phyloP scores from a whole-genome alignment of 2,329 filamentous ascomycete genomes.

The Neofusicoccum kwambonambiense region DNA sequence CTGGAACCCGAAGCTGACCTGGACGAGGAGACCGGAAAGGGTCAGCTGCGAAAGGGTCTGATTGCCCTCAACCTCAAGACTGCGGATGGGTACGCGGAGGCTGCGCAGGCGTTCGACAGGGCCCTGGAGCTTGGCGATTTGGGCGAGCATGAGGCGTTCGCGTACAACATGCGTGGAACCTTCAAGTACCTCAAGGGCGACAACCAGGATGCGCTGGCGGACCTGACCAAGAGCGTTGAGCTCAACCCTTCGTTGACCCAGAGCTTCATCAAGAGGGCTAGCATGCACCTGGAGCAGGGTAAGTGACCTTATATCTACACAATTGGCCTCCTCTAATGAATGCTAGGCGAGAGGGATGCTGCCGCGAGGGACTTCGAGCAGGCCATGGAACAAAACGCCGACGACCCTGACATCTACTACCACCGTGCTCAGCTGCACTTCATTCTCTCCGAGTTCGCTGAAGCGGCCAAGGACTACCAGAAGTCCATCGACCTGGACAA shows the following conservation, averaged over 20 bases:
- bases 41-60: conserved; percentile 80
- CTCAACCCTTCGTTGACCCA: conserved; percentile 85
- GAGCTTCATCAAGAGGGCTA: conserved; percentile 97
- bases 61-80: conserved; percentile 81
- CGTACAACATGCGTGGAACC: conserved; percentile 94
- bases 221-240: conserved; percentile 91
- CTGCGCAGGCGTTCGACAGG: conserved; percentile 80
- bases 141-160: conserved; percentile 80
- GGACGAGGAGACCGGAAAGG: conserved; percentile 74
- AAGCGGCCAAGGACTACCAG: conserved; percentile 97
- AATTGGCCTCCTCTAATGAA: background rate
- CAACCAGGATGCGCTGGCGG: conserved; percentile 75
- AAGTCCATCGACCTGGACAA: conserved; percentile 97
- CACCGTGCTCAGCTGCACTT: conserved; percentile 98
- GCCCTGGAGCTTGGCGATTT: conserved; percentile 80
- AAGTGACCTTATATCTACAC: conserved; percentile 26
- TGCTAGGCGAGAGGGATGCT: conserved; percentile 72
- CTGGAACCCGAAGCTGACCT: conserved; percentile 81
- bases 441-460: conserved; percentile 89
- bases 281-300: conserved; percentile 95
- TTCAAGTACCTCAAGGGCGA: conserved; percentile 92
- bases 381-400: conserved; percentile 78
- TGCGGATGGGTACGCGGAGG: conserved; percentile 86
- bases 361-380: conserved; percentile 85
- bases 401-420: conserved; percentile 97